These are phyloP conservation scores for Crucibulum laeve DNA, from an alignment of 768 basidiomycete species.

Conservation along the genomic window DNA sequence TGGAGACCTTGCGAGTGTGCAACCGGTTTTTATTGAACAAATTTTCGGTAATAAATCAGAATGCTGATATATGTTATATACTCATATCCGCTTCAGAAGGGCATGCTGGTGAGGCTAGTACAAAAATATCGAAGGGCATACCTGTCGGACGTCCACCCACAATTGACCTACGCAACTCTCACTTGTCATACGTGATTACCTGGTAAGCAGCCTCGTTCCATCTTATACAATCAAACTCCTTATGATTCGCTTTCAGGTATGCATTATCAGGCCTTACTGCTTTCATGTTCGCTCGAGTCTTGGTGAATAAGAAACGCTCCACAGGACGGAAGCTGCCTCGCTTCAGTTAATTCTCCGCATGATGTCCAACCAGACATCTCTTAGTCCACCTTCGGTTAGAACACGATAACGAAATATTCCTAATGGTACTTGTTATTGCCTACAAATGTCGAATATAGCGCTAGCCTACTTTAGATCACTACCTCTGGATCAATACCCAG, in stretches of 20 bases:
- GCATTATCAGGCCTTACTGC: conserved; percentile 82
- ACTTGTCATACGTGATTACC: conserved; percentile 91
- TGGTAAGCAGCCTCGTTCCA: conserved; percentile 52
- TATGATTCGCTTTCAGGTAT: conserved; percentile 53
- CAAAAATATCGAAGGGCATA: conserved; percentile 59
- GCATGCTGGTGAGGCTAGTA: conserved; percentile 68
- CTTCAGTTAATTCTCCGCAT: conserved; percentile 23
- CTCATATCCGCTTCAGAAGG: conserved; percentile 54
- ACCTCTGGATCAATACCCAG: too few species aligned
- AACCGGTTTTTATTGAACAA: conserved; percentile 87
- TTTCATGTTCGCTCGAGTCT: conserved; percentile 72
- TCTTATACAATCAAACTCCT: conserved; percentile 1
- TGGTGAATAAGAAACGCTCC: conserved; percentile 49
- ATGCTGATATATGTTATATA: background rate
- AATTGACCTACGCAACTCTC: conserved; percentile 89
- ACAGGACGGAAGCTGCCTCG: conserved; percentile 57
- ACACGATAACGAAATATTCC: too few species aligned
- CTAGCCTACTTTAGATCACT: too few species aligned
- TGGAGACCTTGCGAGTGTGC: conserved; percentile 66
- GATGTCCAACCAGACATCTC: background rate
- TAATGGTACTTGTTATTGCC: too few species aligned
- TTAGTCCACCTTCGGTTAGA: too few species aligned
- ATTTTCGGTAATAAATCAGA: conserved; percentile 72
- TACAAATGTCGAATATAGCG: too few species aligned
- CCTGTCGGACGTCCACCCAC: conserved; percentile 82